Base-by-base conservation (phyloP, 306 rosid species). In the Benincasa hispida region DNA sequence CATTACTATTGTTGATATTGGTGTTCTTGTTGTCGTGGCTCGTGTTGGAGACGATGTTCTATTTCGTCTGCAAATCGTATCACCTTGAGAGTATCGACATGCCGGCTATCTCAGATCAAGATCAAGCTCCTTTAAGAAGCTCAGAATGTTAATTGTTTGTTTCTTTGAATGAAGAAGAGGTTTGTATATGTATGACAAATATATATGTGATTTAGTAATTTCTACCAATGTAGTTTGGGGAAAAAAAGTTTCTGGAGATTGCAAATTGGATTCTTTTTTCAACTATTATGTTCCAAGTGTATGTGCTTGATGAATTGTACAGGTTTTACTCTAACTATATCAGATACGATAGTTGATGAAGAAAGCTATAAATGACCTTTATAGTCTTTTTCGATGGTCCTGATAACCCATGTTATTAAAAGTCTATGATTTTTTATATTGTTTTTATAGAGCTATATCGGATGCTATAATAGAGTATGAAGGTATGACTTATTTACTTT, bases 51-150 rank as follows among this genome's bases (percentile, higher is more conserved):
- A 88, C 96, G 0, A 89, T 89, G 77, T 74, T 91, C 9, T 93
- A 93, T 79, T 86, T 93, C 4, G 92, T 91, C 7, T 91, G 97
- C 84, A 93, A 91, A 80, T 89, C 98, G 0, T 81, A 89, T 72
- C 96, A 89, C 56, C 98, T 84, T 42, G 90, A 93, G 79, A 88
- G 79, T 53, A 87, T 91, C 41, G 93, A 89, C 76, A 91, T 87
- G 65, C 81, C 86, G 6, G 87, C 85, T n/a, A 65, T 91, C 51
- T 89, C 96, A 7, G 30, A 59, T 59, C 37, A 61, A 1, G 91
- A 91, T 79, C 96, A 84, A 18, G 79, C 88, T 21, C 93, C 91
- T 2, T 78, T 89, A 86, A 15, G 3, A 50, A 48, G n/a, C 2
- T 15, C 8, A 15, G 19, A 47, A 14, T 48, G n/a, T 48, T 48